phyloP scores from a whole-genome alignment of 1,284 basidiomycete species.

The Inonotus obliquus region DNA sequence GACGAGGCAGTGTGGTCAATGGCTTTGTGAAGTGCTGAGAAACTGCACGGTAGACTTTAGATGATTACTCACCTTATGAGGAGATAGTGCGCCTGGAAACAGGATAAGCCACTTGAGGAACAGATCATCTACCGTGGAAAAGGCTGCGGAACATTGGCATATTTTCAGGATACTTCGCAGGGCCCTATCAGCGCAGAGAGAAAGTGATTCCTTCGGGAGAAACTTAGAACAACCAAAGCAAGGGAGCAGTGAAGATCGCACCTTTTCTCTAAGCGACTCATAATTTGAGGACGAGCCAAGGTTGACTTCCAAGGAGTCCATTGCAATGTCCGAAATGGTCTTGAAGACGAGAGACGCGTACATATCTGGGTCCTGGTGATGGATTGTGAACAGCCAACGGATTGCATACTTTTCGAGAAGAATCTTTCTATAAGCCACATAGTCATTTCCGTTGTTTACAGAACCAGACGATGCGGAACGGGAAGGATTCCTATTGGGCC shows the following conservation, averaged over 20 bases:
- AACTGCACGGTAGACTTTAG: not conserved
- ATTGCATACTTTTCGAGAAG: conserved; percentile 49
- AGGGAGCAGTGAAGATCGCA: not conserved
- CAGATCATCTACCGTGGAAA: conserved; percentile 57
- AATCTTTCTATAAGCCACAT: conserved; percentile 49
- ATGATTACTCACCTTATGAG: conserved; percentile 33
- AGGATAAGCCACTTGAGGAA: conserved; percentile 62
- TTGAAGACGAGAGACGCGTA: conserved; percentile 51
- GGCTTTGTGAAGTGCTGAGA: conserved; percentile 33
- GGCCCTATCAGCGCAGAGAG: conserved; percentile 32
- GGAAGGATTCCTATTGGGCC: conserved; percentile 40
- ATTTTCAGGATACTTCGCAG: conserved; percentile 53
- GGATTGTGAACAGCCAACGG: conserved; percentile 61
- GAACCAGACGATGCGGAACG: conserved; percentile 39
- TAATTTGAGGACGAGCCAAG: not conserved
- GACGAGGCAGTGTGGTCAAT: conserved; percentile 48
- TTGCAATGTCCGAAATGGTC: conserved; percentile 43
- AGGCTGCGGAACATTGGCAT: conserved; percentile 49
- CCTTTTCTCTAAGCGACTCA: conserved; percentile 35
- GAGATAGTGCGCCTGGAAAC: conserved; percentile 31
- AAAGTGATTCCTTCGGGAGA: conserved; percentile 1
- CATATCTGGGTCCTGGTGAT: conserved; percentile 47
- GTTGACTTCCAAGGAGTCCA: conserved; percentile 24
- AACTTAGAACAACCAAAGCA: conserved; percentile 32
- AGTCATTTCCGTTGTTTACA: conserved; percentile 59